Percentiles rank a stretch among this genome's conserved stretches.
Evolutionary conservation across 441 rosid genomes (phyloP).

Genomic region (Hura crepitans): DNA sequence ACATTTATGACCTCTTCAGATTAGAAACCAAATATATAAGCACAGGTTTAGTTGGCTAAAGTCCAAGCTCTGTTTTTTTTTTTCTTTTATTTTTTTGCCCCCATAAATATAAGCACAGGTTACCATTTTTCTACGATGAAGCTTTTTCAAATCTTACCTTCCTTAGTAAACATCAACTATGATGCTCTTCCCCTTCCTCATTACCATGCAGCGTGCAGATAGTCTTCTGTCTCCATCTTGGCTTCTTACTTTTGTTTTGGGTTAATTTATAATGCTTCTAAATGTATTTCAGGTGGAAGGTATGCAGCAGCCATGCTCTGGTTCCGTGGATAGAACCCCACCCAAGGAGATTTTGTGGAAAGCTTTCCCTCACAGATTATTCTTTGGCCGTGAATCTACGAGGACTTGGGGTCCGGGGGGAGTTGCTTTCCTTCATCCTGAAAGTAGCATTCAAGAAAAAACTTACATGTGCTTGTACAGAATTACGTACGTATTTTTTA

Average conservation of each 20-base stretch:
- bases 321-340: constrained; percentile 63
- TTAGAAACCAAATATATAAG: not conserved
- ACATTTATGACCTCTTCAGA: not conserved
- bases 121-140: not conserved
- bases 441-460: constrained; percentile 37
- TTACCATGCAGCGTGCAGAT: too few species aligned
- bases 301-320: constrained; percentile 61
- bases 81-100: too few species aligned
- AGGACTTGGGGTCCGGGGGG: constrained; percentile 81
- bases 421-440: constrained; percentile 75
- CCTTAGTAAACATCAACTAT: not conserved
- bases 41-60: not conserved
- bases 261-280: not conserved
- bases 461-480: constrained; percentile 61
- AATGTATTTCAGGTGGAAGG: constrained; percentile 56
- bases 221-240: not conserved
- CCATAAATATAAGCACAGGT: not conserved
- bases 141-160: not conserved
- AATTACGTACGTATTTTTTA: constrained; percentile 57
- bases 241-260: not conserved
- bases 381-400: constrained; percentile 68
- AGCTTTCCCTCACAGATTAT: constrained; percentile 61
- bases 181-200: not conserved
- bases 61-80: too few species aligned
- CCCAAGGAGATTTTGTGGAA: constrained; percentile 76